These are phyloP conservation scores for Neostapfia colusana DNA, from an alignment of 176 grass and related monocot genomes.

Conservation along the genomic window DNA sequence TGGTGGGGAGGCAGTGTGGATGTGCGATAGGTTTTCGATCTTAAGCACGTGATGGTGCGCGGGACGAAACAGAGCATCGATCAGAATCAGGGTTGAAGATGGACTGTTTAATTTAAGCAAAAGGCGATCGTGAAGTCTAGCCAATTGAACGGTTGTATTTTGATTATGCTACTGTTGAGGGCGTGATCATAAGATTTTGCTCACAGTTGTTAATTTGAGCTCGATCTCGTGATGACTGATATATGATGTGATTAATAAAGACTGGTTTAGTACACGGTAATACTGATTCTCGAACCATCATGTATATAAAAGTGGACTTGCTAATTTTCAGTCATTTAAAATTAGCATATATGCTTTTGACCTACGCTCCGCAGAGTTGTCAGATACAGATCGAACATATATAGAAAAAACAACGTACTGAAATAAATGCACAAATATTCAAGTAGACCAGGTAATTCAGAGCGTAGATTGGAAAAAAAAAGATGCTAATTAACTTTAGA, in stretches of 20 bases:
- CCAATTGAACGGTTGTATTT: constrained; percentile 18
- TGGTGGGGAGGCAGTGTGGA: background rate
- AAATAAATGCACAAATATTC: too few species aligned
- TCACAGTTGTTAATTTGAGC: background rate
- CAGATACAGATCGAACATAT: too few species aligned
- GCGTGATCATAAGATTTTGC: constrained; percentile 9
- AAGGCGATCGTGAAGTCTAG: constrained; percentile 33
- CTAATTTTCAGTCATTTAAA: too few species aligned
- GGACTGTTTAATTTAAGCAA: background rate
- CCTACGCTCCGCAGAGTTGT: too few species aligned
- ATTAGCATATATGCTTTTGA: too few species aligned
- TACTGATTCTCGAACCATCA: background rate
- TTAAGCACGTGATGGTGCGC: constrained; percentile 35
- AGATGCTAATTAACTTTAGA: too few species aligned
- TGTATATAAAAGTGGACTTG: too few species aligned
- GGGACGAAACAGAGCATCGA: constrained; percentile 8
- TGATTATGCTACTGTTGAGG: background rate
- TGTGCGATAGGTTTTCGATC: constrained; percentile 18
- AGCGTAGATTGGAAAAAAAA: too few species aligned
- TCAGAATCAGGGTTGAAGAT: background rate
- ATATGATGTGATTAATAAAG: too few species aligned
- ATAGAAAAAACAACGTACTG: too few species aligned
- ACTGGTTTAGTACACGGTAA: background rate
- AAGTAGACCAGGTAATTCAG: too few species aligned
- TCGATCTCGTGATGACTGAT: background rate